A percentile compares a stretch with the other conserved stretches of the same genome.
Conservation (phyloP, 345 rosid genomes). For the Gynandropsis gynandra region DNA sequence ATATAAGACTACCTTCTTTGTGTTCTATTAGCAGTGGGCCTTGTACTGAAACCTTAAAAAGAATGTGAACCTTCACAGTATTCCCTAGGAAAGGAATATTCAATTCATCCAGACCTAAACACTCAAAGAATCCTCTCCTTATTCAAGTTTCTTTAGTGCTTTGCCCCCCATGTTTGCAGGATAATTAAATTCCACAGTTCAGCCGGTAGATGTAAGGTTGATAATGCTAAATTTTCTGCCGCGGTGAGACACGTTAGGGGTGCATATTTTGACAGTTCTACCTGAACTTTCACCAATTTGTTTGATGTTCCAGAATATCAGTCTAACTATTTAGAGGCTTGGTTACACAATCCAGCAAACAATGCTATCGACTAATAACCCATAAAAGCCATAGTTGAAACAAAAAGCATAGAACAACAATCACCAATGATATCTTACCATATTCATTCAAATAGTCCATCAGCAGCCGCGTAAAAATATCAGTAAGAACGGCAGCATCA, state of each 20-base stretch:
- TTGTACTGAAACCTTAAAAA: too few relatives aligned
- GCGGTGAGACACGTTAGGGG: slow-evolving; percentile 1
- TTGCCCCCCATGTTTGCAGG: too few relatives aligned
- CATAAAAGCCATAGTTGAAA: slow-evolving; percentile 1
- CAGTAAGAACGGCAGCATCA: slow-evolving; percentile 65
- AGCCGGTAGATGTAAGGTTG: too few relatives aligned
- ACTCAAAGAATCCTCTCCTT: too few relatives aligned
- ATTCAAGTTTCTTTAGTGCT: too few relatives aligned
- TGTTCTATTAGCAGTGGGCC: too few relatives aligned
- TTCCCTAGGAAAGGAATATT: too few relatives aligned
- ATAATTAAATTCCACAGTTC: too few relatives aligned
- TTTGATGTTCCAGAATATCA: not conserved
- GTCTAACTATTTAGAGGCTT: not conserved
- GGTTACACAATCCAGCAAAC: slow-evolving; percentile 5
- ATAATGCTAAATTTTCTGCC: too few relatives aligned
- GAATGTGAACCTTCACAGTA: too few relatives aligned
- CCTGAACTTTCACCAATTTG: not conserved
- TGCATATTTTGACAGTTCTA: not conserved
- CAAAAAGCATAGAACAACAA: not conserved
- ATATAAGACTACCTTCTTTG: too few relatives aligned
- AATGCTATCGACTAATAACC: not conserved
- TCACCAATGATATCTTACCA: slow-evolving; percentile 39
- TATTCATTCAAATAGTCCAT: slow-evolving; percentile 94
- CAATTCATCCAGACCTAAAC: too few relatives aligned
- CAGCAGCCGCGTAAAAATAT: slow-evolving; percentile 61